Percentiles rank a stretch among this genome's conserved stretches.
Evolutionary conservation across 2,329 filamentous ascomycete species (phyloP).

Genomic region (Fusarium subtropicale): DNA sequence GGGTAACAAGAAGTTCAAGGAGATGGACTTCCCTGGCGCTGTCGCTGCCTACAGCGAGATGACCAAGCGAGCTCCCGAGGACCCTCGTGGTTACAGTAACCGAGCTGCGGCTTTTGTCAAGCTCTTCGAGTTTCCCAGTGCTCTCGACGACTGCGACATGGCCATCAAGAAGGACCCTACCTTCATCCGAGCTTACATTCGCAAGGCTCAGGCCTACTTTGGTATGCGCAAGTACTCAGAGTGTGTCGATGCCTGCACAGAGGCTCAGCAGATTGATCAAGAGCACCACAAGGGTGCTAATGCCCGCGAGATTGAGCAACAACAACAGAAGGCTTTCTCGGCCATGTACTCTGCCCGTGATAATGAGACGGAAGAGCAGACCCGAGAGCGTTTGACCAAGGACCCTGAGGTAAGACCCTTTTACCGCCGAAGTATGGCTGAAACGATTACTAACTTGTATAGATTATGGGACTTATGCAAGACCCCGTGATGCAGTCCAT

Average conservation of each 20-base stretch:
- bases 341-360: conserved; percentile 92
- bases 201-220: conserved; percentile 94
- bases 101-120: conserved; percentile 97
- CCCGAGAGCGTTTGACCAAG: conserved; percentile 86
- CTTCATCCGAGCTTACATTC: conserved; percentile 96
- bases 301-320: conserved; percentile 89
- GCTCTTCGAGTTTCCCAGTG: conserved; percentile 93
- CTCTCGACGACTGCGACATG: conserved; percentile 89
- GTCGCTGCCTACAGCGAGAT: conserved; percentile 96
- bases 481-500: conserved; percentile 99
- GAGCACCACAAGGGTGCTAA: conserved; percentile 78
- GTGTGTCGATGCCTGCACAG: conserved; percentile 88
- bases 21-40: conserved; percentile 92
- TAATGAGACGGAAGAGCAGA: conserved; percentile 96
- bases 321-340: conserved; percentile 90
- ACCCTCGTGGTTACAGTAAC: conserved; percentile 96
- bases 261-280: conserved; percentile 81
- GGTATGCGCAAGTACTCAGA: conserved; percentile 99
- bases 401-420: conserved; percentile 82
- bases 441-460: conserved; percentile 46
- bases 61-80: conserved; percentile 93
- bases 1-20: conserved; percentile 97
- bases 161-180: conserved; percentile 91
- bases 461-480: conserved; percentile 90
- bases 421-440: not conserved